Base-by-base conservation (phyloP, 129 eudicot species). In the Tagetes erecta region DNA sequence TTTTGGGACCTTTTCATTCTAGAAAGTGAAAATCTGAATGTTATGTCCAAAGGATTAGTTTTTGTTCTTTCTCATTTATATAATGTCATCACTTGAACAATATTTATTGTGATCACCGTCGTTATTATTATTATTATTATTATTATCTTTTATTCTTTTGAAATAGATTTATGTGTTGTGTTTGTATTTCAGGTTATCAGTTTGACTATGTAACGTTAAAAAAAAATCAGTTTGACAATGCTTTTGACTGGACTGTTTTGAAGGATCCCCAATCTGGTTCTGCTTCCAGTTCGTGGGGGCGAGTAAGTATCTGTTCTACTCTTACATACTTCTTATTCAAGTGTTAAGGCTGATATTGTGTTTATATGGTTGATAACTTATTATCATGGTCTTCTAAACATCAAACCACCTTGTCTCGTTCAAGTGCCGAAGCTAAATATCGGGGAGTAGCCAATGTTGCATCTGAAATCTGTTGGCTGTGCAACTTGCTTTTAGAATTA, bases 191-290 rank as follows among this genome's bases (percentile, higher is more conserved):
- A 87, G 94, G 94, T 50, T 90, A 87, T 82, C 94, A 87, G 80
- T 20, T 20, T 20, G 27, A 20, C 27, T 20, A 20, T 20, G 27
- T 20, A 20, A 20, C 27, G 27, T 20, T 20, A 20, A 20, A 20
- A 20, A 20, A 20, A 20, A 20, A 20, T 20, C 27, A 20, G 27
- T 87, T 90, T 64, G 96, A 90, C 84, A 85, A 87, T 87, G 91
- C 87, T 9, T 89, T 87, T 70, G 96, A 87, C 86, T 90, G 93
- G 96, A 90, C 96, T 34, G 76, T 83, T 20, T 74, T 90, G 83
- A 87, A 90, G 85, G 87, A 90, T 83, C 96, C 96, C 38, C 94
- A 90, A 76, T 75, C 84, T 68, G 87, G 91, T 59, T 87, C 96
- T 69, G 91, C 89, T 64, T 87, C 94, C 69, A 82, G 89, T 80